Percentiles rank a stretch among this genome's conserved stretches.
Conservation (phyloP, 2,329 filamentous ascomycete genomes). For the Exophiala sp. region DNA sequence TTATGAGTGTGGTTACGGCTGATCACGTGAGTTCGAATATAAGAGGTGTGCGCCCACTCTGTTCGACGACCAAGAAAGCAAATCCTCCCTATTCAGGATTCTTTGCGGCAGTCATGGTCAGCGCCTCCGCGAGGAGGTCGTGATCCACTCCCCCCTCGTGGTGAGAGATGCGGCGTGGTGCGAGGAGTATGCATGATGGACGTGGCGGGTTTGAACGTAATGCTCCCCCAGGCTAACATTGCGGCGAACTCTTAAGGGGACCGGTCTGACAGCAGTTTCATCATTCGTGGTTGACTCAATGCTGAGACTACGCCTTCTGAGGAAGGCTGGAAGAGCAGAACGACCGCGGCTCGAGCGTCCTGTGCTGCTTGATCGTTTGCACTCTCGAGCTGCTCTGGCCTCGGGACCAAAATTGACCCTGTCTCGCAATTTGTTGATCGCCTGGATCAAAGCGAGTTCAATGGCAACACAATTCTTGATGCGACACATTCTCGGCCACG, state of each 20-base stretch:
- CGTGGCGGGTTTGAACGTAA: constrained; percentile 12
- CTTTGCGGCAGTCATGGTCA: constrained; percentile 13
- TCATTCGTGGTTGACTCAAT: constrained; percentile 11
- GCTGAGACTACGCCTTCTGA: constrained; percentile 21
- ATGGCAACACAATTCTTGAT: constrained; percentile 84
- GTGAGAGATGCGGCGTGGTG: constrained; percentile 17
- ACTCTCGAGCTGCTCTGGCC: constrained; percentile 22
- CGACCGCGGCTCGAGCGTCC: constrained; percentile 15
- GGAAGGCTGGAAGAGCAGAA: constrained; percentile 20
- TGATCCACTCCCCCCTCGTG: constrained; percentile 12
- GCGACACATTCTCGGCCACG: constrained; percentile 82
- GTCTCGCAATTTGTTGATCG: constrained; percentile 33
- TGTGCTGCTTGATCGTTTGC: constrained; percentile 15
- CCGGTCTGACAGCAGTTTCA: constrained; percentile 4
- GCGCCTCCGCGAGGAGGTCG: constrained; percentile 14
- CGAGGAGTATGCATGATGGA: constrained; percentile 10
- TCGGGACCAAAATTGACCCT: constrained; percentile 24
- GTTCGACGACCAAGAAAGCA: neutral
- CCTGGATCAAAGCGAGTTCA: constrained; percentile 62
- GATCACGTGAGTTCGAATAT: constrained; percentile 4
- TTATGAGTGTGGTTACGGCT: too few relatives aligned
- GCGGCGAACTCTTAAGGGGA: constrained; percentile 16
- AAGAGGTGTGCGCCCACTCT: too few relatives aligned
- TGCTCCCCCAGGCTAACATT: constrained; percentile 21
- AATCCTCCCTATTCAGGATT: neutral